Evolutionary conservation across 139 green algal species (phyloP).

Genomic region (Trebouxia sp.): DNA sequence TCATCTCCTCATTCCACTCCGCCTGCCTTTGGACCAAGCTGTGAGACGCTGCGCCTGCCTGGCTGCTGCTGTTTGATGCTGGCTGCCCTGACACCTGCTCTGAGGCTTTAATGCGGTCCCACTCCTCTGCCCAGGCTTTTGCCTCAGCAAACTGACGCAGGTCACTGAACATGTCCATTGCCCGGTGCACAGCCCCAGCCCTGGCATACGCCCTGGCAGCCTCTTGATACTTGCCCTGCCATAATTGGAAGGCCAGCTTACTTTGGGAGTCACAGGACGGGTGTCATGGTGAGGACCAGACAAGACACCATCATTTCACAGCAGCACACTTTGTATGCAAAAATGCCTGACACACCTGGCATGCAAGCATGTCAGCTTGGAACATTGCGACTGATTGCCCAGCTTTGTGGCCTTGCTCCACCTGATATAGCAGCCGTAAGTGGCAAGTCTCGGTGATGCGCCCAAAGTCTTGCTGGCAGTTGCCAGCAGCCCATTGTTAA

Average conservation of each 20-base stretch:
- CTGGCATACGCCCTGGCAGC: slow-evolving; percentile 66
- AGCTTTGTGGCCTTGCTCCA: no score
- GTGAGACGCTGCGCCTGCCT: slow-evolving; percentile 37
- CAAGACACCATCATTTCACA: neutral
- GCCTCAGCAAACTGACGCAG: slow-evolving; percentile 83
- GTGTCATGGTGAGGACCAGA: neutral
- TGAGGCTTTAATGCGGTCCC: slow-evolving; percentile 14
- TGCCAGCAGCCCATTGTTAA: no score
- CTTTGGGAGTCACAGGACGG: no score
- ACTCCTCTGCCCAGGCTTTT: slow-evolving; percentile 41
- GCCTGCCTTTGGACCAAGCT: slow-evolving; percentile 78
- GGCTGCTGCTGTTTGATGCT: no score
- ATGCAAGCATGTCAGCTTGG: no score
- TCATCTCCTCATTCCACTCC: slow-evolving; percentile 81
- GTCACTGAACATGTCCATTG: slow-evolving; percentile 84
- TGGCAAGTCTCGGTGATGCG: no score
- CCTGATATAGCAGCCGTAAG: no score
- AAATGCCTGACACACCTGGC: no score
- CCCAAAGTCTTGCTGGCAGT: no score
- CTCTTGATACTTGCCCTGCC: slow-evolving; percentile 68
- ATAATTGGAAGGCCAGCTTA: neutral
- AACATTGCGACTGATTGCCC: no score
- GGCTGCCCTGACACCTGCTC: neutral
- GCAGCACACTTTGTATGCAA: no score
- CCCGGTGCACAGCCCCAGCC: slow-evolving; percentile 51